Conservation (phyloP, 495 filamentous ascomycete species). For the Oidiodendron maius region DNA sequence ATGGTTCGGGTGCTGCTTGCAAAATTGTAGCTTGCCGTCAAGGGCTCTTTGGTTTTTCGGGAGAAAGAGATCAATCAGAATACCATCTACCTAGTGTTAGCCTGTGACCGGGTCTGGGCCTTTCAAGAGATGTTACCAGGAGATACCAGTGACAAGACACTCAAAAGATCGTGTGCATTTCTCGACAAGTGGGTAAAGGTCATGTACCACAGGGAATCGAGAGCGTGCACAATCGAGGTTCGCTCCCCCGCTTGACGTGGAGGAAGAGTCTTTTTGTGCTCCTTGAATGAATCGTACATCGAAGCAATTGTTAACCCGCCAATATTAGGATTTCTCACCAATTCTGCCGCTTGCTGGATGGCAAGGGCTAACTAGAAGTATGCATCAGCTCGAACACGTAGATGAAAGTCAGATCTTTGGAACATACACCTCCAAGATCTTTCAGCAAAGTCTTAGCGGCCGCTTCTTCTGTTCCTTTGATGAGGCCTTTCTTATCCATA, state of each 20-base stretch:
- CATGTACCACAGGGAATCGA: conserved; percentile 13
- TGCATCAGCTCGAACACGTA: no score
- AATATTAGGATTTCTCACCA: conserved; percentile 6
- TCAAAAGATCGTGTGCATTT: conserved; percentile 5
- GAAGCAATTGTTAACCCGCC: conserved; percentile 5
- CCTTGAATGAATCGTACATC: conserved; percentile 6
- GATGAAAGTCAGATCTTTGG: no score
- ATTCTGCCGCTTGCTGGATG: conserved; percentile 12
- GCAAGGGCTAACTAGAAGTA: conserved; percentile 9
- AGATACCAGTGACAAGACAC: conserved; percentile 10
- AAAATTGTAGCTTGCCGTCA: conserved; percentile 11
- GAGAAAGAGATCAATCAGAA: conserved; percentile 11
- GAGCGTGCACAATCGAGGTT: conserved; percentile 1
- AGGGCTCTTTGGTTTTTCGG: conserved; percentile 10
- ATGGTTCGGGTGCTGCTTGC: conserved; percentile 11
- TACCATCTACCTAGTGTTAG: conserved; percentile 6
- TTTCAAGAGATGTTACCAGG: conserved; percentile 5
- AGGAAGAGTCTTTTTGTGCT: conserved; percentile 3
- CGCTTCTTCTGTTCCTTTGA: conserved; percentile 6
- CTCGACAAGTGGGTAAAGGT: conserved; percentile 3
- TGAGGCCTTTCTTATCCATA: neutral
- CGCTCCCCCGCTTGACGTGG: neutral
- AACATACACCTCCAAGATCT: conserved; percentile 9
- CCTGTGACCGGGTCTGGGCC: neutral
- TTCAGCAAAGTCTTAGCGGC: conserved; percentile 9